A percentile compares a stretch with the other conserved stretches of the same genome.
Conservation (phyloP, 2,329 filamentous ascomycete genomes). For the Hymenoscyphus scutula region DNA sequence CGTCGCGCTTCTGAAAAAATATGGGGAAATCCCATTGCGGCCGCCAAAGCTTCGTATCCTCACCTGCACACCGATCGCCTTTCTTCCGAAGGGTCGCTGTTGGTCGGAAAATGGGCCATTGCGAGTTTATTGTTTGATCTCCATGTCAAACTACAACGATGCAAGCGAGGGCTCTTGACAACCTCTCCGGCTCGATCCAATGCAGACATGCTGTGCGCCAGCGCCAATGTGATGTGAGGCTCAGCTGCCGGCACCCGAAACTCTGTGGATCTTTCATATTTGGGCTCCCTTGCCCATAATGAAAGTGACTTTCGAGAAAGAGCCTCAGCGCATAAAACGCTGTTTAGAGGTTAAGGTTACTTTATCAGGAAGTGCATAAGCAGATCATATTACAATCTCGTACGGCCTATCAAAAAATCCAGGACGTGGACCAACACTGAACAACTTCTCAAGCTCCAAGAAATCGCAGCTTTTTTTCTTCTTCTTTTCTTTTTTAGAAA, state of each 20-base stretch:
- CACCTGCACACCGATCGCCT: background rate
- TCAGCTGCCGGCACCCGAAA: background rate
- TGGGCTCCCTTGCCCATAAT: too few species aligned
- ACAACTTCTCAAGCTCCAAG: too few species aligned
- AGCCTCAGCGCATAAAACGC: too few species aligned
- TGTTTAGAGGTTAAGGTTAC: too few species aligned
- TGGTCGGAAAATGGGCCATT: background rate
- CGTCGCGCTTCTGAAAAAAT: background rate
- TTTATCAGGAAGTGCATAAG: too few species aligned
- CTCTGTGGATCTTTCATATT: background rate
- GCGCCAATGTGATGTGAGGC: background rate
- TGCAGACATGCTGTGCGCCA: background rate
- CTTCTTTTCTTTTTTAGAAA: too few species aligned
- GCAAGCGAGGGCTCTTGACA: background rate
- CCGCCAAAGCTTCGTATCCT: background rate
- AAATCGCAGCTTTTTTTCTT: too few species aligned
- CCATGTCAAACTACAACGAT: background rate
- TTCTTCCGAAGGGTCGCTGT: background rate
- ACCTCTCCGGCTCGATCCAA: background rate
- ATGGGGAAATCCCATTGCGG: background rate
- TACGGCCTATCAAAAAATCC: too few species aligned
- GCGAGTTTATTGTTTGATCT: background rate
- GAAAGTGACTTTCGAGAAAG: too few species aligned
- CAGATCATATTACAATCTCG: too few species aligned
- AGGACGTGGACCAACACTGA: too few species aligned